Evolutionary conservation across 352 stramenopile genomes (phyloP), one percentile per base, ranked within the genome.

Genomic region (Globisporangium paddicum): DNA sequence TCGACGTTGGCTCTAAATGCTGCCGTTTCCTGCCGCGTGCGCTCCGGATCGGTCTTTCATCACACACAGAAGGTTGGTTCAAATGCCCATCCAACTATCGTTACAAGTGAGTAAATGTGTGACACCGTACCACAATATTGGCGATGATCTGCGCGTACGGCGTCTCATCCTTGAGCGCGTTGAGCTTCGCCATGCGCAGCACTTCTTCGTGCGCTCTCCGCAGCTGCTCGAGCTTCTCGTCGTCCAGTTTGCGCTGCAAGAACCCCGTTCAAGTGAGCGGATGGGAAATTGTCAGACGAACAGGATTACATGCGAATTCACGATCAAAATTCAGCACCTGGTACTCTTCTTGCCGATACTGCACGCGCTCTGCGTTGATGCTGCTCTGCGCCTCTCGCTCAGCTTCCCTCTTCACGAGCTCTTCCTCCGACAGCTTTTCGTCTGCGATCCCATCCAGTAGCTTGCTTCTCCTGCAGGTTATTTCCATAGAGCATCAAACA

Each of bases 1-100:
- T 87, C 75, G 25, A 87, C 59, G 41, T 90, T 93, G 8, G 79
- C 73, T 7, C 73, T 73, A 58, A 90, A 93, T 0, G 82, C 82
- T 18, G 56, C 72, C 10, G 82, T 93, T 46, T 88, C 77, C 47
- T 90, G 80, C n/a, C 79, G 68, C 5, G 76, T 84, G 1, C 82
- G 78, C 41, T 86, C 72, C 0, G 79, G 75, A 52, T 93, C 79
- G 4, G 73, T 61, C 82, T 92, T 48, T 46, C 11, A 25, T n/a
- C 18, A 14, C 66, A 50, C 2, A 26, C 26, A 57, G 14, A 41
- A 16, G 10, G 14, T 13, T 41, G 35, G 14, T 13, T 41, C 1
- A 10, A 1, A 9, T 37, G 32, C 32, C 32, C 6, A 32, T 3
- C 28, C 6, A 32, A 6, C 28, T 32, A 32, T 32, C 6, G 28